A percentile compares a stretch with the other conserved stretches of the same genome.
phyloP scores from a whole-genome alignment of 2,329 filamentous ascomycete species.

The Hyphodiscus sp. region DNA sequence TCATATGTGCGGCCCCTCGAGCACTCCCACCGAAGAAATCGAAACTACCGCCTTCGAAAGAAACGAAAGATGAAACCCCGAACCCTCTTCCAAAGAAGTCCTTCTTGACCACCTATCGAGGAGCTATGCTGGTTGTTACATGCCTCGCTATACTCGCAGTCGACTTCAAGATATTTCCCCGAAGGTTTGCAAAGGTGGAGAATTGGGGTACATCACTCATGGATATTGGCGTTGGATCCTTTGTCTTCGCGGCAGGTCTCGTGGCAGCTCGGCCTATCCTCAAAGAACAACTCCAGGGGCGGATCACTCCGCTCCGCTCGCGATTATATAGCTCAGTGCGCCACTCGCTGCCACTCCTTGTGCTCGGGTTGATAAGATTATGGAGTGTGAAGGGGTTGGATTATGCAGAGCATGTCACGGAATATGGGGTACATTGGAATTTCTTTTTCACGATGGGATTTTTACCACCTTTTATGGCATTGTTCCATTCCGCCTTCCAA shows the following conservation, averaged over 20 bases:
- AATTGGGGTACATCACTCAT: slow-evolving; percentile 99
- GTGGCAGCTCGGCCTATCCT: slow-evolving; percentile 81
- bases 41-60: slow-evolving; percentile 39
- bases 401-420: slow-evolving; percentile 94
- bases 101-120: slow-evolving; percentile 87
- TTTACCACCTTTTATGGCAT: slow-evolving; percentile 79
- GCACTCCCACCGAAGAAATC: slow-evolving; percentile 40
- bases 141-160: slow-evolving; percentile 93
- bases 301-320: slow-evolving; percentile 41
- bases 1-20: slow-evolving; percentile 51
- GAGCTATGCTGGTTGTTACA: slow-evolving; percentile 84
- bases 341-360: slow-evolving; percentile 75
- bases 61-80: slow-evolving; percentile 26
- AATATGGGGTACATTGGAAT: slow-evolving; percentile 99
- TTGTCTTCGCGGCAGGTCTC: slow-evolving; percentile 89
- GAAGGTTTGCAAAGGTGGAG: slow-evolving; percentile 94
- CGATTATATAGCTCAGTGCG: slow-evolving; percentile 63
- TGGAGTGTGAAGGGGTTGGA: slow-evolving; percentile 89
- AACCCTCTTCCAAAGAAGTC: slow-evolving; percentile 72
- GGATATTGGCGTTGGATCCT: slow-evolving; percentile 95
- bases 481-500: slow-evolving; percentile 67
- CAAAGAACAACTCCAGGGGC: slow-evolving; percentile 55
- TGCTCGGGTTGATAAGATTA: slow-evolving; percentile 73
- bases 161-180: slow-evolving; percentile 87
- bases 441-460: slow-evolving; percentile 96